A percentile compares a stretch with the other conserved stretches of the same genome.
Conservation (phyloP, 2,329 filamentous ascomycete species). For the Didymella keratinophila region DNA sequence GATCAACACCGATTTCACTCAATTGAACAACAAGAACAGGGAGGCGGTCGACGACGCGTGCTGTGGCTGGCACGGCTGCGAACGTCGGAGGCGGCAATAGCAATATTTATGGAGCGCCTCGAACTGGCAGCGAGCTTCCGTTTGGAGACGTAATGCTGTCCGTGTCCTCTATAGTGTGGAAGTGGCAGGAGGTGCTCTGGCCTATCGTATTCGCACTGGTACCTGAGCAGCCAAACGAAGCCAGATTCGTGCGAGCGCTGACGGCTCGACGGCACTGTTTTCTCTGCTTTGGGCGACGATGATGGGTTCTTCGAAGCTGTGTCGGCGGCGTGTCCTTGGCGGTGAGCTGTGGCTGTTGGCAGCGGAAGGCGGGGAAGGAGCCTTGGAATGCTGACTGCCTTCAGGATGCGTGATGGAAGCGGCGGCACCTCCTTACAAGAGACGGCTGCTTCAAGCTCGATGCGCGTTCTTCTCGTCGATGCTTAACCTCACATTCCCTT, state of each 20-base stretch:
- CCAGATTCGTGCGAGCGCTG: constrained; percentile 25
- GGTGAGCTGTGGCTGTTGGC: constrained; percentile 21
- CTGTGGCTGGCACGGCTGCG: constrained; percentile 22
- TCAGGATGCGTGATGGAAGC: constrained; percentile 8
- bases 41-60: constrained; percentile 9
- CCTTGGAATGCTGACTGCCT: constrained; percentile 18
- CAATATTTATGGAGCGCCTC: constrained; percentile 19
- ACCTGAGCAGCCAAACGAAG: constrained; percentile 30
- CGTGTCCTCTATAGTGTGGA: constrained; percentile 19
- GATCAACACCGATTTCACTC: constrained; percentile 5
- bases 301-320: constrained; percentile 29
- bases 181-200: constrained; percentile 29
- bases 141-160: constrained; percentile 24
- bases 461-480: background rate
- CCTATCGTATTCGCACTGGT: constrained; percentile 27
- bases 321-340: constrained; percentile 34
- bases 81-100: constrained; percentile 11
- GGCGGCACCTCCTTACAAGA: background rate
- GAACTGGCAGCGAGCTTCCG: constrained; percentile 21
- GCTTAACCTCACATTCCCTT: background rate
- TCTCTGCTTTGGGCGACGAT: constrained; percentile 25
- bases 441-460: background rate
- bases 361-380: constrained; percentile 19
- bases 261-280: constrained; percentile 27
- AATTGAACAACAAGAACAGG: constrained; percentile 1